These are phyloP conservation scores for Zoysia pacifica DNA, from an alignment of 176 grass and related monocot genomes.

Conservation along the genomic window DNA sequence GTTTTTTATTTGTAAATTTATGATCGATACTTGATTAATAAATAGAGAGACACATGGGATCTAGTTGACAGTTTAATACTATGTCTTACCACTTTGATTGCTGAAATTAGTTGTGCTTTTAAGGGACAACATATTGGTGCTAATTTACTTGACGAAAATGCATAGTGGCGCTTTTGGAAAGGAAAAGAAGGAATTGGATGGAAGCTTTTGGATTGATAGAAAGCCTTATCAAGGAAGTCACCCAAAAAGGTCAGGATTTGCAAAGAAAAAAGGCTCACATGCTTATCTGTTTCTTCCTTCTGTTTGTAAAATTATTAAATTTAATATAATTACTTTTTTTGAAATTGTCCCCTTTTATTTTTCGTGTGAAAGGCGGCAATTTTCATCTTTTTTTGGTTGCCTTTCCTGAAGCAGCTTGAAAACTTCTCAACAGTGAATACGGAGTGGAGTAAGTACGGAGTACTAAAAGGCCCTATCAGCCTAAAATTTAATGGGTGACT, in stretches of 20 bases:
- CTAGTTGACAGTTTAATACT: not conserved
- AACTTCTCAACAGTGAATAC: not conserved
- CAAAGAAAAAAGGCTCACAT: not conserved
- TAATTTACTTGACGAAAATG: conserved; percentile 27
- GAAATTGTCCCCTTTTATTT: not conserved
- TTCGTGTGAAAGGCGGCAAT: not conserved
- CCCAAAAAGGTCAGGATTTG: conserved; percentile 3
- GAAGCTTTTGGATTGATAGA: conserved; percentile 33
- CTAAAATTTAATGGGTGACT: not conserved
- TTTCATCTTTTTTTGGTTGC: not conserved
- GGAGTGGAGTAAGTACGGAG: too few species aligned
- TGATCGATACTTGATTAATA: not conserved
- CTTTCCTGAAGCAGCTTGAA: not conserved
- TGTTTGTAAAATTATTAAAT: not conserved
- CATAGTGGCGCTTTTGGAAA: conserved; percentile 24
- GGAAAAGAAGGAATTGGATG: not conserved
- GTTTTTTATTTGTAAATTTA: not conserved
- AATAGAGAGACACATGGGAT: not conserved
- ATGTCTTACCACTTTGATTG: not conserved
- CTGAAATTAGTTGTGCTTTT: not conserved
- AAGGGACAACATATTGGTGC: not conserved
- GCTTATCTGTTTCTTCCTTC: conserved; percentile 24
- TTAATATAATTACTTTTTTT: not conserved
- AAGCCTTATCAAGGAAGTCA: conserved; percentile 57
- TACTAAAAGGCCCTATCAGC: too few species aligned